Conservation (phyloP, 345 rosid genomes). For the Brassica cretica region DNA sequence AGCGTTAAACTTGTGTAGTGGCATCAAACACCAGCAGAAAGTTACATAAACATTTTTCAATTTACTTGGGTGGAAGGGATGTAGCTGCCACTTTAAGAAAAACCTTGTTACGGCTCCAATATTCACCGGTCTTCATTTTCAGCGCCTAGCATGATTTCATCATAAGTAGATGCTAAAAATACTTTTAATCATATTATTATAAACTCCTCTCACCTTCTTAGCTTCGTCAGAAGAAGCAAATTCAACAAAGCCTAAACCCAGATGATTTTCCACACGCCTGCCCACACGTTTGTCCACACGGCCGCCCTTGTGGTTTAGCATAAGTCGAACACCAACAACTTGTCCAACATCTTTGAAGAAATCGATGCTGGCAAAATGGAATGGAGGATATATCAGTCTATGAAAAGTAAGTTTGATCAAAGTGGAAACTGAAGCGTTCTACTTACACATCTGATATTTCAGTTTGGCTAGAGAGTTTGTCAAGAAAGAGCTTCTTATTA, state of each 20-base stretch:
- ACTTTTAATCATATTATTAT: too few species aligned
- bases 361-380: background rate
- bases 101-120: background rate
- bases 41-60: background rate
- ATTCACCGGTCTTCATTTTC: background rate
- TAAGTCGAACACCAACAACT: background rate
- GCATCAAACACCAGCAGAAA: background rate
- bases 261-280: background rate
- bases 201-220: background rate
- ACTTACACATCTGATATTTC: background rate
- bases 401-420: background rate
- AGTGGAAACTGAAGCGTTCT: background rate
- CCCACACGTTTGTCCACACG: background rate
- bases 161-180: background rate
- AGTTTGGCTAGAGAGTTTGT: background rate
- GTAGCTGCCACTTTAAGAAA: background rate
- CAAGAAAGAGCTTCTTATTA: background rate
- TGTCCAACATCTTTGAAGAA: background rate
- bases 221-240: background rate
- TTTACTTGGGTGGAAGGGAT: too few species aligned
- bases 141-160: background rate
- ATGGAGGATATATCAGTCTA: background rate
- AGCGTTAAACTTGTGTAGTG: background rate
- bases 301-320: background rate
- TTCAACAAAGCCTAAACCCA: background rate